Conservation (phyloP, 2,329 filamentous ascomycete species). For the Zymoseptoria pseudotritici region DNA sequence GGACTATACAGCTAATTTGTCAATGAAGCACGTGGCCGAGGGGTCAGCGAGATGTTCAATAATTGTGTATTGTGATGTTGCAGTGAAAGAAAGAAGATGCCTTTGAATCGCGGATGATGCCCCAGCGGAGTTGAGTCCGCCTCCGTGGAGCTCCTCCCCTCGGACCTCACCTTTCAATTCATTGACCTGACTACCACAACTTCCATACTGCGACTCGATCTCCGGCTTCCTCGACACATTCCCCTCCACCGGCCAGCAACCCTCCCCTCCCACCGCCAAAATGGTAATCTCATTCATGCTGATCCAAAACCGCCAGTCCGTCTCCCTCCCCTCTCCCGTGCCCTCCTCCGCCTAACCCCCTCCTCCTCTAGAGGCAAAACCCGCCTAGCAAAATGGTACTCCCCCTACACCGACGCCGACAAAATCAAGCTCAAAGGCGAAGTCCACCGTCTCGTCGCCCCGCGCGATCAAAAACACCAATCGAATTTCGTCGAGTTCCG, state of each 20-base stretch:
- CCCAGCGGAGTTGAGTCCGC: too few relatives aligned
- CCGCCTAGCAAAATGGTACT: slow-evolving; percentile 97
- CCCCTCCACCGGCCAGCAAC: neutral
- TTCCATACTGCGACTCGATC: too few relatives aligned
- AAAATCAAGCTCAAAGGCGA: slow-evolving; percentile 99
- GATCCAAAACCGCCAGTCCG: slow-evolving; percentile 79
- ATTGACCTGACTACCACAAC: neutral
- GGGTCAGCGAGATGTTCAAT: too few relatives aligned
- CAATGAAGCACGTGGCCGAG: too few relatives aligned
- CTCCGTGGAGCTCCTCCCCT: neutral
- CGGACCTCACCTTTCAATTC: neutral
- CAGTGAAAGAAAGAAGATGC: too few relatives aligned
- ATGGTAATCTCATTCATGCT: slow-evolving; percentile 70
- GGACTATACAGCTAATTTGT: too few relatives aligned
- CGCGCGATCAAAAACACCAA: slow-evolving; percentile 97
- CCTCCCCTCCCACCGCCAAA: neutral
- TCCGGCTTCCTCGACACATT: too few relatives aligned
- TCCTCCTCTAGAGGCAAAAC: slow-evolving; percentile 74
- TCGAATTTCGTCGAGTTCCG: slow-evolving; percentile 97
- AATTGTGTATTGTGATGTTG: too few relatives aligned
- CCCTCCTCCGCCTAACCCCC: slow-evolving; percentile 6
- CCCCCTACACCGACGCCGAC: slow-evolving; percentile 95
- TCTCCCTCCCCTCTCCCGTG: slow-evolving; percentile 1
- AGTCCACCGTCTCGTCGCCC: slow-evolving; percentile 95
- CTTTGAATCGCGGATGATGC: too few relatives aligned